A percentile compares a stretch with the other conserved stretches of the same genome.
These are phyloP conservation scores for Nephromyces sp. DNA, from an alignment of 169 alveolate species.

Conservation along the genomic window DNA sequence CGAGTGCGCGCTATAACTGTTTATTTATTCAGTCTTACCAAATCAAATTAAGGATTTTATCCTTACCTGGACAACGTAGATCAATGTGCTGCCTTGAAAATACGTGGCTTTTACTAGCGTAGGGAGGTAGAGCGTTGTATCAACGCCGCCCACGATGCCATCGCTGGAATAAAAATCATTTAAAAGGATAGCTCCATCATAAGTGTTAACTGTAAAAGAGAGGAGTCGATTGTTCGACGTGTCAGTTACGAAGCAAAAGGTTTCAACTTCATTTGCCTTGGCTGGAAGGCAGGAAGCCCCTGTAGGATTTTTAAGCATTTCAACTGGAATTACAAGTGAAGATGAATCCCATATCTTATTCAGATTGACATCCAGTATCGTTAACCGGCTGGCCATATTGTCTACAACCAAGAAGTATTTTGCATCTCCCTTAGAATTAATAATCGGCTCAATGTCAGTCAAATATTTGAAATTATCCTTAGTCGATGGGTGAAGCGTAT, in stretches of 20 bases:
- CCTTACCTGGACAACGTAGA: slow-evolving; percentile 1
- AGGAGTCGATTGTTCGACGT: neutral
- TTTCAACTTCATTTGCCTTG: neutral
- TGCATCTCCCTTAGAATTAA: too few relatives aligned
- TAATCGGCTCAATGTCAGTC: too few relatives aligned
- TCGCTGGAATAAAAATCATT: neutral
- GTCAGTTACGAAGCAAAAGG: neutral
- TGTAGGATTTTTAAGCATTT: neutral
- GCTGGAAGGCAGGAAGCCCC: neutral
- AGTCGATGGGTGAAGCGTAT: too few relatives aligned
- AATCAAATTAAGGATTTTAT: too few relatives aligned
- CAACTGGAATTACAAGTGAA: too few relatives aligned
- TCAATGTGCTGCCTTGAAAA: neutral
- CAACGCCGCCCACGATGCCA: too few relatives aligned
- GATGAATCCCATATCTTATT: neutral
- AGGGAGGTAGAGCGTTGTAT: neutral
- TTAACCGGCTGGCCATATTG: neutral
- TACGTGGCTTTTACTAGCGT: neutral
- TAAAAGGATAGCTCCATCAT: neutral
- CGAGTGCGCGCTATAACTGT: too few relatives aligned
- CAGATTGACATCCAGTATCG: neutral
- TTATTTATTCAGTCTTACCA: too few relatives aligned
- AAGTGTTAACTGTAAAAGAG: neutral
- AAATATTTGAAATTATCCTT: too few relatives aligned
- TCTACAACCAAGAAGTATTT: neutral